phyloP scores from a whole-genome alignment of 495 filamentous ascomycete species.

The Hypoxylon crocopeplum region DNA sequence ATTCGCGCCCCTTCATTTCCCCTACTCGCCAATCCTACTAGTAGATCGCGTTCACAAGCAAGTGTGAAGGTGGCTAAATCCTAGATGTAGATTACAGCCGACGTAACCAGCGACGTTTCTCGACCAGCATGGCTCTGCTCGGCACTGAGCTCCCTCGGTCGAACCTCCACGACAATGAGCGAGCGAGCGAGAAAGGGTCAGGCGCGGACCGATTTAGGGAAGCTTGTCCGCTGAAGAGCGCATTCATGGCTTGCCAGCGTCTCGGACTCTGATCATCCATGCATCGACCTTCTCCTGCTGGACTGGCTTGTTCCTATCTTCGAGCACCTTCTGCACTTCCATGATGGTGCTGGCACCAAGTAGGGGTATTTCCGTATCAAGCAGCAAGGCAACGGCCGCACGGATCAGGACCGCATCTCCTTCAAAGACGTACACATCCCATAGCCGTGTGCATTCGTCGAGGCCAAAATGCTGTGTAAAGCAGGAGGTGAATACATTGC shows the following conservation, averaged over 20 bases:
- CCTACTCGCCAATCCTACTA: not conserved
- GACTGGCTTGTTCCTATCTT: slow-evolving; percentile 23
- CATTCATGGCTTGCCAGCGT: slow-evolving; percentile 64
- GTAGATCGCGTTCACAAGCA: no score
- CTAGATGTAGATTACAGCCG: no score
- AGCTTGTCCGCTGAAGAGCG: not conserved
- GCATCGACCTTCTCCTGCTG: slow-evolving; percentile 64
- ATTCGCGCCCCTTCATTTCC: slow-evolving; percentile 6
- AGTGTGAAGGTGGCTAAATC: no score
- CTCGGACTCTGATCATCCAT: slow-evolving; percentile 72
- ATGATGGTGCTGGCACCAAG: slow-evolving; percentile 42
- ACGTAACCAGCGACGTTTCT: no score
- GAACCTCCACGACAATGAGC: no score
- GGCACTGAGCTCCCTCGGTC: no score
- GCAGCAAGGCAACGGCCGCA: slow-evolving; percentile 74
- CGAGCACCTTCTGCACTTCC: slow-evolving; percentile 44
- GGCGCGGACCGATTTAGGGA: not conserved
- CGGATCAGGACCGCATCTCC: slow-evolving; percentile 83
- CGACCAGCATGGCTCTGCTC: no score
- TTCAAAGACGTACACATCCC: slow-evolving; percentile 96
- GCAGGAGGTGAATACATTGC: slow-evolving; percentile 57
- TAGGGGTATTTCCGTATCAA: slow-evolving; percentile 51
- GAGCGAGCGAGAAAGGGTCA: not conserved
- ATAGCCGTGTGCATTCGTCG: slow-evolving; percentile 79
- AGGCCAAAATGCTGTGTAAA: slow-evolving; percentile 65